Base-by-base conservation (phyloP, 176 grass and related monocot genomes). In the Alopecurus myosuroides region DNA sequence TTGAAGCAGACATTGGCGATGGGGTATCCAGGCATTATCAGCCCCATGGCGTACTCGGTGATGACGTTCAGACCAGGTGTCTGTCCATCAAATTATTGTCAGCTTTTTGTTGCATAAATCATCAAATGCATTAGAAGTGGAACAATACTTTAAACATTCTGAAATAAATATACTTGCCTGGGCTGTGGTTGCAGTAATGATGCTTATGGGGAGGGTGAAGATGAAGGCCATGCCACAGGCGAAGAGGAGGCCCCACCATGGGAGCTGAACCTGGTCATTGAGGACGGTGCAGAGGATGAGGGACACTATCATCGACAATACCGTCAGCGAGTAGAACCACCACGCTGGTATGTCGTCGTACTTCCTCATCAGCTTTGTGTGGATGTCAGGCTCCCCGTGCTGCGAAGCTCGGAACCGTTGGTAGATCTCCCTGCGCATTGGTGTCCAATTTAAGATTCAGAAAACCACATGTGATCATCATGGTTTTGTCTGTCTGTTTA, bases 61-160 rank as follows among this genome's bases (percentile, higher is more conserved):
- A 99, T 96, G 30, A 99, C 92, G 74, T 99, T 99, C 46, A 96
- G 86, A 51, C 97, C 97, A 78, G 94, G 97, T 29, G 94, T 83
- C 97, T 97, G 82, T 69, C 57, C 35, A 61, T 67, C 15, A 77
- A 41, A 22, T 28, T 79, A 3, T 15, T 65, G 34, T 88, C 17
- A 87, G 45, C 7, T 30, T 74, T 46, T 46, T 46, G 14, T 63
- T 74, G 4, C 9, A 77, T 20, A 52, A 41, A 52, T 42, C 6
- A 78, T 83, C 22, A 19, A 18, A 64, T 18, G 20, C 42, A 28
- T 2, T 5, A 29, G 0, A 78, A 73, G 72, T 44, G 9, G 5
- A 29, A 29, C 3, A 72, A 64, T 76, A 34, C 44, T 26, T 45
- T 6, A 61, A 22, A 25, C 66, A 55, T 86, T 69, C 42, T 73